phyloP scores from a whole-genome alignment of 2,329 filamentous ascomycete species.

The Monilinia vaccinii-corymbosi region DNA sequence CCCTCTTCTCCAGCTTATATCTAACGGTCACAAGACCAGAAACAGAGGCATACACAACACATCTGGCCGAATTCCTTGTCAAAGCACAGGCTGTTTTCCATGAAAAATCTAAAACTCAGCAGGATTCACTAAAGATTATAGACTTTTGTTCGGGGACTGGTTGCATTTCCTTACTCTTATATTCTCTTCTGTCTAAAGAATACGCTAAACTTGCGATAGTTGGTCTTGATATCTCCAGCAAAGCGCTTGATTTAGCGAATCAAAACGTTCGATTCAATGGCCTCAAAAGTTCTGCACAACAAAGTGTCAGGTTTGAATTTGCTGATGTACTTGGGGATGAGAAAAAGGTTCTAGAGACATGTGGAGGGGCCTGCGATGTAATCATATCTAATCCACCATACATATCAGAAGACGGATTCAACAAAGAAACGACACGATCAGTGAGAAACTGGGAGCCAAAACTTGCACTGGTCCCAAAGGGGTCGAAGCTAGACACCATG shows the following conservation, averaged over 20 bases:
- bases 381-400: slow-evolving; percentile 89
- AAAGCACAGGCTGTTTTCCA: neutral
- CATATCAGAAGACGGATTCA: slow-evolving; percentile 57
- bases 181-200: slow-evolving; percentile 44
- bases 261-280: slow-evolving; percentile 52
- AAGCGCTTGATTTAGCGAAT: slow-evolving; percentile 55
- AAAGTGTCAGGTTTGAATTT: neutral
- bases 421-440: slow-evolving; percentile 55
- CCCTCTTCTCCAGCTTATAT: neutral
- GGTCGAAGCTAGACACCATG: neutral
- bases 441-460: slow-evolving; percentile 77
- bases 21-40: slow-evolving; percentile 41
- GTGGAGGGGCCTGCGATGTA: slow-evolving; percentile 34
- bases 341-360: neutral
- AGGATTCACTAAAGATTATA: slow-evolving; percentile 47
- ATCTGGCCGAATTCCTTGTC: slow-evolving; percentile 36
- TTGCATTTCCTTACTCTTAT: slow-evolving; percentile 74
- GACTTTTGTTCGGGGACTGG: slow-evolving; percentile 90
- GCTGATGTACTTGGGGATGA: neutral
- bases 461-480: slow-evolving; percentile 58
- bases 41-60: slow-evolving; percentile 58
- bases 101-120: neutral
- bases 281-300: slow-evolving; percentile 14
- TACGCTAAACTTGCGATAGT: slow-evolving; percentile 44
- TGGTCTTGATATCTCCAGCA: slow-evolving; percentile 64